These are phyloP conservation scores for Leccinum imitatum DNA, from an alignment of 768 basidiomycete genomes.

Conservation along the genomic window DNA sequence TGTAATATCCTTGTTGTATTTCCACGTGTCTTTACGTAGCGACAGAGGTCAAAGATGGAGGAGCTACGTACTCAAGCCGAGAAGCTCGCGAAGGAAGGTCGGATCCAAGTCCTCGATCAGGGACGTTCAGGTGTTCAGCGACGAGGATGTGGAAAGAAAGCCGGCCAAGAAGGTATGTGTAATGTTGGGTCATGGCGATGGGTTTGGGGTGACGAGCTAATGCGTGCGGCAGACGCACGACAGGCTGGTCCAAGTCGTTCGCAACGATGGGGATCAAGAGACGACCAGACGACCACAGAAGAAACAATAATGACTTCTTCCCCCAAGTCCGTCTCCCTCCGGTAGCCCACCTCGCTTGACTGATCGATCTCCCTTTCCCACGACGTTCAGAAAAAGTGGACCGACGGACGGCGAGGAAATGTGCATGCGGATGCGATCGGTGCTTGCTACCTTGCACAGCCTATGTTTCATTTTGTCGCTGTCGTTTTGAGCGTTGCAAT, in stretches of 20 bases:
- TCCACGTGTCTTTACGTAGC: background rate
- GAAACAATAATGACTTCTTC: conserved; percentile 67
- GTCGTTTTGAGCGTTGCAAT: background rate
- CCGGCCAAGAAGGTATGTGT: conserved; percentile 70
- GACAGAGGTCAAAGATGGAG: conserved; percentile 60
- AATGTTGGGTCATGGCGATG: background rate
- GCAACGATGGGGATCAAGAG: conserved; percentile 78
- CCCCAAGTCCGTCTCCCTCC: background rate
- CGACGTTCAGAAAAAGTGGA: conserved; percentile 74
- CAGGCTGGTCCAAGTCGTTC: conserved; percentile 42
- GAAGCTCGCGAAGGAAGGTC: conserved; percentile 77
- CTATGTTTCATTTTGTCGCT: background rate
- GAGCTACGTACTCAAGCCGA: conserved; percentile 69
- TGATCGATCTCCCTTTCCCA: conserved; percentile 4
- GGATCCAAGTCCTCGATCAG: conserved; percentile 68
- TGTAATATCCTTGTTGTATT: too few species aligned
- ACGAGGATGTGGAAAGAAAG: conserved; percentile 60
- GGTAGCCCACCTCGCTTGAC: background rate
- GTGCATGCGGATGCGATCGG: conserved; percentile 16
- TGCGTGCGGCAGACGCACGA: conserved; percentile 13
- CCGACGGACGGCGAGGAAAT: conserved; percentile 78
- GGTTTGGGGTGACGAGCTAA: background rate
- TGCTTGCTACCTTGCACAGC: background rate
- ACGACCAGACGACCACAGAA: conserved; percentile 60
- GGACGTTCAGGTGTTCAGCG: conserved; percentile 67